phyloP scores from a whole-genome alignment of 345 rosid species.

The Eucalyptus erythrocorys region DNA sequence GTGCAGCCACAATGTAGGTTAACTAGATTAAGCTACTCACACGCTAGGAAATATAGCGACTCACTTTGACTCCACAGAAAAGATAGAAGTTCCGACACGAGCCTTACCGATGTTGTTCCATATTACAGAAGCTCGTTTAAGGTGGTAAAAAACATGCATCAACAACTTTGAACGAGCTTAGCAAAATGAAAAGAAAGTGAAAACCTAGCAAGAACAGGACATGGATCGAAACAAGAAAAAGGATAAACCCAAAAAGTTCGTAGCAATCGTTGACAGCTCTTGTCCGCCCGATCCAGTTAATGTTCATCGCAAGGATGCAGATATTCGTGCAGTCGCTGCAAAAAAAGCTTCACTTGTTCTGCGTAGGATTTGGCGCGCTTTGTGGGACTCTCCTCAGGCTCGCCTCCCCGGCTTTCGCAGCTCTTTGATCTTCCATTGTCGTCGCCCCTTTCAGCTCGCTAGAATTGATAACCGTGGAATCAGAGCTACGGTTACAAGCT shows the following conservation, averaged over 20 bases:
- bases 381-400: constrained; percentile 44
- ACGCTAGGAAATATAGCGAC: neutral
- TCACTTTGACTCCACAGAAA: neutral
- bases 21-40: neutral
- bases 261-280: neutral
- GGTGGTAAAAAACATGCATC: neutral
- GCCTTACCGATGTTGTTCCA: neutral
- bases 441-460: neutral
- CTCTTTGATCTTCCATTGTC: neutral
- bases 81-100: neutral
- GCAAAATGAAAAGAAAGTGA: neutral
- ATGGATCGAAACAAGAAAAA: neutral
- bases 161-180: neutral
- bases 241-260: neutral
- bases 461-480: neutral
- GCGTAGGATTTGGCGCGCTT: constrained; percentile 43
- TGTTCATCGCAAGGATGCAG: neutral
- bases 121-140: neutral
- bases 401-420: constrained; percentile 40
- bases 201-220: neutral
- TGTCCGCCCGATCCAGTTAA: neutral
- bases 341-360: constrained; percentile 14
- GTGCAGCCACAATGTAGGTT: neutral
- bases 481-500: neutral
- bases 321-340: neutral